Conservation (phyloP, 106 monocot genomes). For the Dendrobium catenatum region DNA sequence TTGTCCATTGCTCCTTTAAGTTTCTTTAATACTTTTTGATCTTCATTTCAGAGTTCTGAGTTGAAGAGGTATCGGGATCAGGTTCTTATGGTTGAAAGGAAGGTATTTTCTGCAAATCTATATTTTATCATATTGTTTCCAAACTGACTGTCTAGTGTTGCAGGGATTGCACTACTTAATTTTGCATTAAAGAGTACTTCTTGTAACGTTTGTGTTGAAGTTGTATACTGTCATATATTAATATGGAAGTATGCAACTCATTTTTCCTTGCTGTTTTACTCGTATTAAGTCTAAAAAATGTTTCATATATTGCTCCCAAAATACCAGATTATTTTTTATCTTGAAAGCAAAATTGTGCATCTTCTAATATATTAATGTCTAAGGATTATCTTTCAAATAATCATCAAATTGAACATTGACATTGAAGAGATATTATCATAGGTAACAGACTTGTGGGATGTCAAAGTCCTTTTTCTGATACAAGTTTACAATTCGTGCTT, state of each 20-base stretch:
- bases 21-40: slow-evolving; percentile 2
- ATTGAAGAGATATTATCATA: too few relatives aligned
- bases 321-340: background rate
- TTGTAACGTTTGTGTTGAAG: background rate
- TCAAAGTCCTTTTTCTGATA: too few relatives aligned
- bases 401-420: background rate
- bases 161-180: background rate
- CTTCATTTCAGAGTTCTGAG: slow-evolving; percentile 58
- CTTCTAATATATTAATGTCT: background rate
- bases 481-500: too few relatives aligned
- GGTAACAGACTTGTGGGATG: too few relatives aligned
- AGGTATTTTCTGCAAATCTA: slow-evolving; percentile 27
- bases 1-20: background rate
- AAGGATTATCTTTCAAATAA: background rate
- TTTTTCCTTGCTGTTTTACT: background rate
- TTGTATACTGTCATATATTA: background rate
- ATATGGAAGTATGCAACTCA: background rate
- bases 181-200: background rate
- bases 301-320: background rate
- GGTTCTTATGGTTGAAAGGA: slow-evolving; percentile 48
- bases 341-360: background rate
- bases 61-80: slow-evolving; percentile 51
- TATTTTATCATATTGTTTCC: background rate
- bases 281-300: background rate
- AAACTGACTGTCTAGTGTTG: background rate